Percentiles rank a stretch among this genome's conserved stretches.
Evolutionary conservation across 2,329 filamentous ascomycete genomes (phyloP).

Genomic region (Fusarium tricinctum): DNA sequence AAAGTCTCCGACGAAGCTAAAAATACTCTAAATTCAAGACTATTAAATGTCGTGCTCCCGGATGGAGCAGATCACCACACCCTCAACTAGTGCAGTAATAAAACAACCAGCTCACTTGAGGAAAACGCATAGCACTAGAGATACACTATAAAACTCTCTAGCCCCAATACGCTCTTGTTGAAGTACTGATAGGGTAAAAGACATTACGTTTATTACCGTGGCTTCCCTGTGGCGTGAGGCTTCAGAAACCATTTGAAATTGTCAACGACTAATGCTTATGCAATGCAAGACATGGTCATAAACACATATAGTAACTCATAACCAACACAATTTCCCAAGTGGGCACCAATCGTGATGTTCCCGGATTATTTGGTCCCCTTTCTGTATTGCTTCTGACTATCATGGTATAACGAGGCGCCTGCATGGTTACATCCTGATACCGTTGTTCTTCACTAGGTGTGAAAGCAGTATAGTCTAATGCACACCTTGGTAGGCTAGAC

Average conservation of each 20-base stretch:
- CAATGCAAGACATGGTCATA: background rate
- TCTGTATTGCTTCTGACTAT: background rate
- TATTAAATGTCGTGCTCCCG: slow-evolving; percentile 13
- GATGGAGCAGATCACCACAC: background rate
- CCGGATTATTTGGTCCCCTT: background rate
- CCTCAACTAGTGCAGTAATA: background rate
- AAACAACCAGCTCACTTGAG: background rate
- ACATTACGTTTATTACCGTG: background rate
- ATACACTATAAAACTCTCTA: background rate
- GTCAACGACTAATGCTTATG: background rate
- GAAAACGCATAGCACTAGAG: background rate
- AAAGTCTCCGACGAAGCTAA: slow-evolving; percentile 8
- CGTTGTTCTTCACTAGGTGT: background rate
- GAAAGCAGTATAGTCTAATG: background rate
- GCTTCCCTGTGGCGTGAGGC: background rate
- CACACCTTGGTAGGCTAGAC: background rate
- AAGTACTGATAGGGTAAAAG: background rate
- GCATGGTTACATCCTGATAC: slow-evolving; percentile 2
- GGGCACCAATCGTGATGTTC: slow-evolving; percentile 12
- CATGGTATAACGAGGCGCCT: background rate
- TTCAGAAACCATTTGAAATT: background rate
- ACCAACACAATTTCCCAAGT: background rate
- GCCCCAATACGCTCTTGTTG: background rate
- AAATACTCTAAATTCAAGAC: slow-evolving; percentile 13
- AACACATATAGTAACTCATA: background rate